Percentiles rank a stretch among this genome's conserved stretches.
Conservation (phyloP, 75 land plant genomes). For the Isoetes taiwanensis region DNA sequence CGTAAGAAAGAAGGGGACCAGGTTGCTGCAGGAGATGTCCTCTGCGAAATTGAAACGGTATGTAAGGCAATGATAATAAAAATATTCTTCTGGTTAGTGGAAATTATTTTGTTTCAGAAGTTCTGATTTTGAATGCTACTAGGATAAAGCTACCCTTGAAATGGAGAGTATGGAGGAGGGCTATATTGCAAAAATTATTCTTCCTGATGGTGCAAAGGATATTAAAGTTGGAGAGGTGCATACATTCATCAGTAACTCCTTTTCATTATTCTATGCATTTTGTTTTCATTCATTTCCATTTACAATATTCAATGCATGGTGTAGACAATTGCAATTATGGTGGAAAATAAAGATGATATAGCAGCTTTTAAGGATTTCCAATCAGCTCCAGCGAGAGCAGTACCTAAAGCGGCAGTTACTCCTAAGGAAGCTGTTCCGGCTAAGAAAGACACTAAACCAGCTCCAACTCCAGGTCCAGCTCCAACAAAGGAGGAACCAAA, state of each 20-base stretch:
- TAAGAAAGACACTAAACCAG: constrained; percentile 27
- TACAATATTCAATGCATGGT: too few species aligned
- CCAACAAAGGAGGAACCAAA: constrained; percentile 11
- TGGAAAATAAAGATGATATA: constrained; percentile 76
- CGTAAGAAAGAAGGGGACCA: constrained; percentile 91
- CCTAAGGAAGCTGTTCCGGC: constrained; percentile 12
- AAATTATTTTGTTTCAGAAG: constrained; percentile 3
- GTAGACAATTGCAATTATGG: constrained; percentile 56
- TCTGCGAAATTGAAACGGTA: constrained; percentile 99
- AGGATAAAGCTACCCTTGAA: constrained; percentile 98
- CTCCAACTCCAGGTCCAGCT: constrained; percentile 12
- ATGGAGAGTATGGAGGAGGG: constrained; percentile 99
- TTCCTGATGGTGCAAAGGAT: constrained; percentile 74
- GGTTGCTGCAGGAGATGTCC: constrained; percentile 88
- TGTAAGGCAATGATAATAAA: background rate
- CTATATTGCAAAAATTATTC: constrained; percentile 74
- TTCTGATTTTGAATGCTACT: background rate
- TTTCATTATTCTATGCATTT: too few species aligned
- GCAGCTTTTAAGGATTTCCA: constrained; percentile 56
- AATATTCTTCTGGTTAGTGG: background rate
- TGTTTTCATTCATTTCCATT: too few species aligned
- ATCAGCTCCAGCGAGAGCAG: constrained; percentile 9
- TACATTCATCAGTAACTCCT: too few species aligned
- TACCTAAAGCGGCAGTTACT: constrained; percentile 1
- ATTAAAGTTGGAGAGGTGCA: constrained; percentile 95